Percentiles rank a stretch among this genome's conserved stretches.
These are phyloP conservation scores for Penicillium maclennaniae DNA, from an alignment of 495 filamentous ascomycete genomes.

Conservation along the genomic window DNA sequence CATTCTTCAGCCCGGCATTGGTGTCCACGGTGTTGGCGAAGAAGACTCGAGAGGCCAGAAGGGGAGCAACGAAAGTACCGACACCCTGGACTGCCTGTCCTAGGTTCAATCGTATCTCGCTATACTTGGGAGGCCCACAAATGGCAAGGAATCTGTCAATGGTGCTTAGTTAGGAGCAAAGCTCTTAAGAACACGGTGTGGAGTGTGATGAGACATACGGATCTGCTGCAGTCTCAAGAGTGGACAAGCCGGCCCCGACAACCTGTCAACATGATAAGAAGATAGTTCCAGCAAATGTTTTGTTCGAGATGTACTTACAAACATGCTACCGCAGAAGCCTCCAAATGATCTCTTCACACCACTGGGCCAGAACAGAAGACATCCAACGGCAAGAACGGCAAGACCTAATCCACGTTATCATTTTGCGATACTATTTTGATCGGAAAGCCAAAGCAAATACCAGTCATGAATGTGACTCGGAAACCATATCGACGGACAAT, in stretches of 20 bases:
- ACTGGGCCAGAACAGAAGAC: constrained; percentile 60
- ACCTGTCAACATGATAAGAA: constrained; percentile 26
- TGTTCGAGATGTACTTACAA: constrained; percentile 23
- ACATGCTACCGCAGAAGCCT: constrained; percentile 66
- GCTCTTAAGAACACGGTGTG: background rate
- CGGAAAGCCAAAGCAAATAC: constrained; percentile 27
- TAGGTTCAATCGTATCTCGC: constrained; percentile 66
- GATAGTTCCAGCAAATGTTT: background rate
- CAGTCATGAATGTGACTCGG: constrained; percentile 49
- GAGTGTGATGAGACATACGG: constrained; percentile 26
- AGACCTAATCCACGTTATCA: constrained; percentile 35
- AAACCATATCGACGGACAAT: constrained; percentile 62
- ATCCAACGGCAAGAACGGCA: constrained; percentile 57
- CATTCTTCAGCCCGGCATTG: constrained; percentile 46
- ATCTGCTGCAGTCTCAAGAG: constrained; percentile 71
- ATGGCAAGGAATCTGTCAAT: constrained; percentile 50
- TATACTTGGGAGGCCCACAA: constrained; percentile 65
- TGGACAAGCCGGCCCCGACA: constrained; percentile 64
- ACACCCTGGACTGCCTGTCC: constrained; percentile 67
- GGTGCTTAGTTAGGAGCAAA: background rate
- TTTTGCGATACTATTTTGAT: background rate
- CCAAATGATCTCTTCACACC: constrained; percentile 58
- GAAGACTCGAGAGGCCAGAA: constrained; percentile 65
- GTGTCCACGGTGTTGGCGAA: constrained; percentile 55
- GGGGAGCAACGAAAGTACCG: constrained; percentile 56